Base-by-base conservation (phyloP, 1,139 yeast genomes). In the Candida mesenterica region DNA sequence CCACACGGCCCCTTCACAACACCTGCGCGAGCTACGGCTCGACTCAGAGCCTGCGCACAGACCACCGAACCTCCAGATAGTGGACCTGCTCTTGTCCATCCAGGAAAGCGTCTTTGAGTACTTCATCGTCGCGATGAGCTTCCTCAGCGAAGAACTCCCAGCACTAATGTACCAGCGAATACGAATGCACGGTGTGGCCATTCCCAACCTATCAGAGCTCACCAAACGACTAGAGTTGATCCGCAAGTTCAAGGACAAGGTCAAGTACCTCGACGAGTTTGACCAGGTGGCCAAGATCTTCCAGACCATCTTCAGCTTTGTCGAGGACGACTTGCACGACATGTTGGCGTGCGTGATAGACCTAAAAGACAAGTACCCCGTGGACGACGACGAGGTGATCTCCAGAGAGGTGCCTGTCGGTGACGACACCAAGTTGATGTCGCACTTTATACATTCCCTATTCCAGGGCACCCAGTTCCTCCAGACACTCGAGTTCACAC, bases 41-140 rank as follows among this genome's bases (percentile, higher is more conserved):
- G 6, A 6, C 22, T 9, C 22, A 19, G 22, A 19, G 9, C 22
- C 6, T 9, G 8, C 6, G 9, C 22, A 24, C 10, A 30, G 36
- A 9, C 25, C 34, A 8, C 15, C 25, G 26, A 36, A 35, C 23
- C 38, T 38, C 3, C 43, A 32, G 15, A 33, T 44, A 9, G 25
- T 44, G 15, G 43, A 43, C 29, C 39, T 33, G 25, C 22, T 45
- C 19, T 30, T 42, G 31, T 33, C 34, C 18, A 24, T 43, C 5
- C 40, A 40, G 23, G 42, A 42, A 24, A 27, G 31, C 13, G 33
- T 44, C 15, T 43, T 42, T 28, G 31, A 36, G 25, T 41, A 43
- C 26, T 34, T 42, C 30, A 38, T 40, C 8, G 34, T 31, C 15
- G 34, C 40, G 10, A 39, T 42, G 32, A 35, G 30, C 15, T 35